Evolutionary conservation across 2,329 filamentous ascomycete species (phyloP).

Genomic region (Diaporthe sp.): DNA sequence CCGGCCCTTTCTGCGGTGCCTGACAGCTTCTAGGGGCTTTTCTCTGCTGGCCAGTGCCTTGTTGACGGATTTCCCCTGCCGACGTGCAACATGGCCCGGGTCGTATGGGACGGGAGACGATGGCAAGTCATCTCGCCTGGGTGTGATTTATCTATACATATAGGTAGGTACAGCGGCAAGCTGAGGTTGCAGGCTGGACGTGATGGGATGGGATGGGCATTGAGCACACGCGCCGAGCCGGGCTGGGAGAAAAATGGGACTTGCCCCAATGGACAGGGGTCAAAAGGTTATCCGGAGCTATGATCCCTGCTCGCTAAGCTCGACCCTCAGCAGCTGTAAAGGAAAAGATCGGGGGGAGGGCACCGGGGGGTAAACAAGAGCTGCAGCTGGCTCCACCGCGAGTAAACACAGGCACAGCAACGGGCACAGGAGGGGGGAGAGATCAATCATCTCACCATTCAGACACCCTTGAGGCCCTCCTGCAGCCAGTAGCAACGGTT

Average conservation of each 20-base stretch:
- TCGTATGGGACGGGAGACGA: slow-evolving; percentile 4
- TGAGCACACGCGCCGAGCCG: slow-evolving; percentile 35
- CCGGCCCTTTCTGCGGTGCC: slow-evolving; percentile 2
- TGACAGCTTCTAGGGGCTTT: slow-evolving; percentile 21
- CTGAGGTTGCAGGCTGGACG: neutral
- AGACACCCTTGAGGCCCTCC: neutral
- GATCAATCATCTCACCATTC: slow-evolving; percentile 2
- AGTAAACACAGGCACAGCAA: slow-evolving; percentile 39
- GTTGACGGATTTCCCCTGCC: neutral
- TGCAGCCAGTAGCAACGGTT: slow-evolving; percentile 25
- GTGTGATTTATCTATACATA: neutral
- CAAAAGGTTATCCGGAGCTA: slow-evolving; percentile 35
- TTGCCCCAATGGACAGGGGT: slow-evolving; percentile 31
- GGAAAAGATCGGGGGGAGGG: slow-evolving; percentile 31
- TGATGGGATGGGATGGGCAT: slow-evolving; percentile 14
- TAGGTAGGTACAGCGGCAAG: neutral
- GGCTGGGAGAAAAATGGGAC: slow-evolving; percentile 34
- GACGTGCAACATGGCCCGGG: neutral
- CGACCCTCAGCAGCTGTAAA: slow-evolving; percentile 34
- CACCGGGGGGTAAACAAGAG: slow-evolving; percentile 30
- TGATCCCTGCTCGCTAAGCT: slow-evolving; percentile 38
- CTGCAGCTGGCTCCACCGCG: slow-evolving; percentile 39
- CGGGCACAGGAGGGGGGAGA: neutral
- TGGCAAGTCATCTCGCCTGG: slow-evolving; percentile 4
- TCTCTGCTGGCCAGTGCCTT: neutral